Percentiles rank a stretch among this genome's conserved stretches.
Conservation (phyloP, 1,139 yeast genomes). For the Zygotorulaspora mrakii region DNA sequence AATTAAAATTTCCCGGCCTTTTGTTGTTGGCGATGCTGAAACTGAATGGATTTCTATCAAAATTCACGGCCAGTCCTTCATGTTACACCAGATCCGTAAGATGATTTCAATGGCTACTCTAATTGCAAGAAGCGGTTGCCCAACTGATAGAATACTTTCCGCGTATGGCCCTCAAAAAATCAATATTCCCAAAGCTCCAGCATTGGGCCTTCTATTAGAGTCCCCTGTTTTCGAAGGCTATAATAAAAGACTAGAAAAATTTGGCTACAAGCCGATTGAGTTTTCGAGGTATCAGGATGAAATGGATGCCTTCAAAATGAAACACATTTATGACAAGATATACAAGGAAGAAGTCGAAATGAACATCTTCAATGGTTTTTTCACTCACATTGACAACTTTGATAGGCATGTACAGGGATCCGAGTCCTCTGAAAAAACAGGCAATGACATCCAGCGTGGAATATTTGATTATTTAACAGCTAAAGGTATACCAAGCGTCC, state of each 20-base stretch:
- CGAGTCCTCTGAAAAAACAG: slow-evolving; percentile 28
- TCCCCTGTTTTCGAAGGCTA: slow-evolving; percentile 88
- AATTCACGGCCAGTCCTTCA: slow-evolving; percentile 96
- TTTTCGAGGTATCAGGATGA: slow-evolving; percentile 64
- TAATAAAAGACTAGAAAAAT: slow-evolving; percentile 63
- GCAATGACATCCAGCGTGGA: slow-evolving; percentile 36
- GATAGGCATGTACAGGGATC: slow-evolving; percentile 34
- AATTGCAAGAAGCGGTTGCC: slow-evolving; percentile 81
- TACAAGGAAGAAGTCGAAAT: slow-evolving; percentile 85
- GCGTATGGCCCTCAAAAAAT: slow-evolving; percentile 72
- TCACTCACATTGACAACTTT: slow-evolving; percentile 80
- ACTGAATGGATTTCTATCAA: slow-evolving; percentile 96
- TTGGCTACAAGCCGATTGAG: slow-evolving; percentile 75
- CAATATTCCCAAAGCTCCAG: slow-evolving; percentile 97
- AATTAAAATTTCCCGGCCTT: slow-evolving; percentile 82
- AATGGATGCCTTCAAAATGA: slow-evolving; percentile 84
- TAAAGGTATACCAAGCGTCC: slow-evolving; percentile 41
- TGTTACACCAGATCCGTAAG: slow-evolving; percentile 96
- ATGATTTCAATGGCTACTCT: slow-evolving; percentile 96
- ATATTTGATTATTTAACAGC: slow-evolving; percentile 79
- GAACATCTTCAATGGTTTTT: slow-evolving; percentile 83
- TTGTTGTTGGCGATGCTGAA: slow-evolving; percentile 83
- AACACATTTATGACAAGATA: slow-evolving; percentile 85
- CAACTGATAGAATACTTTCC: slow-evolving; percentile 67
- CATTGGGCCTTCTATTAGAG: slow-evolving; percentile 84